Evolutionary conservation across 306 rosid genomes (phyloP), one percentile per base, ranked within the genome.

Genomic region (Trifolium subterraneum): DNA sequence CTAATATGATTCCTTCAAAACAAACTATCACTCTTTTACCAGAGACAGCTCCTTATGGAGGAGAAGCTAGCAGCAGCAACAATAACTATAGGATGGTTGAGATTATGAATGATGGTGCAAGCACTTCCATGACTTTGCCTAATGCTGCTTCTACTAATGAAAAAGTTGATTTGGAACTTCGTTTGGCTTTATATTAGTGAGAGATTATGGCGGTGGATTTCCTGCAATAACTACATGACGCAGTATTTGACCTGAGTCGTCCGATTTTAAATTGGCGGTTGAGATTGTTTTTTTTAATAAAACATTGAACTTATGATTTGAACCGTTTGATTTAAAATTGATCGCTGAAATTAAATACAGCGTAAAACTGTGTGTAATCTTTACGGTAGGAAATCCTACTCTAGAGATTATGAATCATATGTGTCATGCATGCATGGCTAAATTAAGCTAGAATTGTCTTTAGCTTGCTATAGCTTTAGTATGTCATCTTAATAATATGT

Each of bases 91-190:
- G 38, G 8, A 6, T 35, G 9, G 38, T 35, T 35, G 8, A 35
- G 38, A 35, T 35, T 8, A 36, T 36, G 10, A 19, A 19, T 6
- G 2, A 10, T 27, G 69, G 29, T 5, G 14, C 47, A 25, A 73
- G 22, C 54, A 74, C 71, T 63, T 48, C 72, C 14, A 8, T 36
- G 18, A 13, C 22, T 48, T 1, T 59, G 19, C 39, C 39, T 56
- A 56, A 7, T 14, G 19, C 4, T 54, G 15, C 10, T 60, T 11
- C 1, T 29, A 33, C 4, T 20, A 7, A 70, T 62, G 78, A 25
- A 47, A 63, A 33, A 74, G n/a, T 63, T 63, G 75, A 74, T 74
- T 36, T 74, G 54, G 71, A 74, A 35, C 63, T 63, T 41, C 52
- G 78, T 10, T 48, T 74, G 64, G 39, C 71, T 47, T 13, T 59